Percentiles rank a stretch among this genome's conserved stretches.
Evolutionary conservation across 129 eudicot genomes (phyloP).

Genomic region (Heracleum sosnowskyi): DNA sequence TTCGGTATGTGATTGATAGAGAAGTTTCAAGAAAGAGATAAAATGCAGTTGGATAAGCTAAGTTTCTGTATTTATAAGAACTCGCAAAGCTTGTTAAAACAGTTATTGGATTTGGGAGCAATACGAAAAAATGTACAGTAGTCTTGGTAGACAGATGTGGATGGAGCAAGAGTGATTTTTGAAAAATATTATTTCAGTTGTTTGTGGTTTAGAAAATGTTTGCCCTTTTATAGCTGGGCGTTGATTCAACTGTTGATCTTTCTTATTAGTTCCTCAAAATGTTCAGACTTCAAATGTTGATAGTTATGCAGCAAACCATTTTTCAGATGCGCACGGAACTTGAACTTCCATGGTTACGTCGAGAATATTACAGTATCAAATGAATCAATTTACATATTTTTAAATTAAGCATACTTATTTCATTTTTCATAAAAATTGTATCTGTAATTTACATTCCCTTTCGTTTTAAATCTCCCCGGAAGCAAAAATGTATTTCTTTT

Average conservation of each 20-base stretch:
- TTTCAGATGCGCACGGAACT: no score
- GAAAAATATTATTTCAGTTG: not conserved
- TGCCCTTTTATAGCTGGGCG: not conserved
- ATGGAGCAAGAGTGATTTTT: not conserved
- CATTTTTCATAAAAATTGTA: no score
- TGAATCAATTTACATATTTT: no score
- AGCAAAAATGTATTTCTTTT: no score
- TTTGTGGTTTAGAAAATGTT: not conserved
- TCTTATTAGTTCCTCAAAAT: no score
- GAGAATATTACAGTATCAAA: no score
- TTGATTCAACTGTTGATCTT: no score
- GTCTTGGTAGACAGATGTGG: not conserved
- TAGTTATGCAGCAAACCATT: not conserved
- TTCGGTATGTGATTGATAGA: conserved; percentile 60
- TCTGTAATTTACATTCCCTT: no score
- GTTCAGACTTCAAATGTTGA: not conserved
- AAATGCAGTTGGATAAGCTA: not conserved
- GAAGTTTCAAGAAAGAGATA: conserved; percentile 28
- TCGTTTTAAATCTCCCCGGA: no score
- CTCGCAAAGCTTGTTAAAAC: conserved; percentile 5
- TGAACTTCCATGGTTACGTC: no score
- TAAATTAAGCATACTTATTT: no score
- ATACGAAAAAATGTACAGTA: not conserved
- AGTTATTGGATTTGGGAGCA: not conserved
- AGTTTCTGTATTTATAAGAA: conserved; percentile 21